Evolutionary conservation across 768 basidiomycete species (phyloP), one percentile per base, ranked within the genome.

Genomic region (Mycena rosella): DNA sequence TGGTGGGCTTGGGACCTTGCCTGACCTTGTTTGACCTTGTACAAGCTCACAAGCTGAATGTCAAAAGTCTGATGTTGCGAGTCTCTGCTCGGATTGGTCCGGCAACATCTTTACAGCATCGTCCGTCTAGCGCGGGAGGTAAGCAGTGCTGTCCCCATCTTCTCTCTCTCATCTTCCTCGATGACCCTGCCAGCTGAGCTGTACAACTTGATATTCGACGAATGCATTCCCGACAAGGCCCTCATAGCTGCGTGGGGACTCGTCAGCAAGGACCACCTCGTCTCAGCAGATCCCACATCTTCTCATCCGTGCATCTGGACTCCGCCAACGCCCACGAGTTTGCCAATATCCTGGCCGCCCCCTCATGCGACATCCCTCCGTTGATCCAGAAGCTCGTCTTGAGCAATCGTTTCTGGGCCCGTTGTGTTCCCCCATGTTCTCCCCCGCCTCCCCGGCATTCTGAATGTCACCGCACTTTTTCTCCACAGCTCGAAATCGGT

Each of bases 231-330:
- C 7, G 20, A 45, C 30, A 59, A 47, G n/a, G 42, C 27, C 4
- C 45, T 59, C 1, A 29, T 59, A 7, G 57, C 57, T 2, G 24
- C 57, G n/a, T 59, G 57, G 57, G 38, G 57, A 18, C 57, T 59
- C 30, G 57, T 59, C 44, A 59, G 57, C 57, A 30, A 20, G 11
- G 29, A 59, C 20, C 29, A 59, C 32, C 44, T 59, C 44, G n/a
- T 32, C 44, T 44, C 7, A 59, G 42, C 29, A 14, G 57, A n/a
- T 59, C 30, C n/a, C 29, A 45, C n/a, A 18, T 59, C 57, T 59
- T 59, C 57, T 30, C 57, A 2, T 20, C 57, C 10, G 57, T 47
- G 27, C 44, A n/a, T 22, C 40, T 59, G 6, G 42, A 59, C 10
- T 27, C 45, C 44, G 7, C 18, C 30, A 59, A 59, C 30, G 45